Evolutionary conservation across 2,329 filamentous ascomycete genomes (phyloP).

Genomic region (Neurospora sp.): DNA sequence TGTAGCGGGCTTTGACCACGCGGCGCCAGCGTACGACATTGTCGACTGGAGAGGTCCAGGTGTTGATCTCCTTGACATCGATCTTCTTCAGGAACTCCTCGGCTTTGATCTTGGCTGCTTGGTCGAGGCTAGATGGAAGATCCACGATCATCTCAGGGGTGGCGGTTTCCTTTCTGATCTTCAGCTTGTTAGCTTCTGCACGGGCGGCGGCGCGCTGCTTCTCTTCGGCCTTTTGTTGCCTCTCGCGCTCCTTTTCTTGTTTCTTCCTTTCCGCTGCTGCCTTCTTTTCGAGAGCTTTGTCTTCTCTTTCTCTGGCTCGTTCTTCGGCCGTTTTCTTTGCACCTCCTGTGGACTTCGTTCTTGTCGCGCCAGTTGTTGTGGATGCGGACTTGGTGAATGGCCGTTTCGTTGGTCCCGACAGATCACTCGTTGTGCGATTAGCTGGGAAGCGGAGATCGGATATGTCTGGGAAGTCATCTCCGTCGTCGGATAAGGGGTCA

Average conservation of each 20-base stretch:
- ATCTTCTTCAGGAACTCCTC: conserved; percentile 41
- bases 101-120: conserved; percentile 34
- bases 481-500: conserved; percentile 28
- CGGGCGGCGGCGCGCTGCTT: conserved; percentile 57
- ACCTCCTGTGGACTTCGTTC: conserved; percentile 13
- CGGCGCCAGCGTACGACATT: conserved; percentile 58
- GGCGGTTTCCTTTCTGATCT: conserved; percentile 63
- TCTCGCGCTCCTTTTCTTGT: conserved; percentile 47
- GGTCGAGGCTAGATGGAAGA: conserved; percentile 47
- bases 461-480: conserved; percentile 41
- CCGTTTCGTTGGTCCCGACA: neutral
- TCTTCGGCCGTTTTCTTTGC: conserved; percentile 25
- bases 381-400: neutral
- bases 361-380: conserved; percentile 5
- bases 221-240: conserved; percentile 51
- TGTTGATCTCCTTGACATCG: conserved; percentile 32
- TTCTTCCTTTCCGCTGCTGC: conserved; percentile 47
- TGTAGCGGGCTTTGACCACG: conserved; percentile 54
- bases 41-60: conserved; percentile 36
- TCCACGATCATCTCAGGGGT: conserved; percentile 71
- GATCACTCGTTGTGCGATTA: conserved; percentile 11
- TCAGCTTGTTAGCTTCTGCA: conserved; percentile 63
- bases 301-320: conserved; percentile 29
- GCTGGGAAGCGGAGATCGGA: conserved; percentile 27
- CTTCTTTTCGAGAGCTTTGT: conserved; percentile 40